Base-by-base conservation (phyloP, 306 rosid genomes). In the Ammopiptanthus mongolicus region DNA sequence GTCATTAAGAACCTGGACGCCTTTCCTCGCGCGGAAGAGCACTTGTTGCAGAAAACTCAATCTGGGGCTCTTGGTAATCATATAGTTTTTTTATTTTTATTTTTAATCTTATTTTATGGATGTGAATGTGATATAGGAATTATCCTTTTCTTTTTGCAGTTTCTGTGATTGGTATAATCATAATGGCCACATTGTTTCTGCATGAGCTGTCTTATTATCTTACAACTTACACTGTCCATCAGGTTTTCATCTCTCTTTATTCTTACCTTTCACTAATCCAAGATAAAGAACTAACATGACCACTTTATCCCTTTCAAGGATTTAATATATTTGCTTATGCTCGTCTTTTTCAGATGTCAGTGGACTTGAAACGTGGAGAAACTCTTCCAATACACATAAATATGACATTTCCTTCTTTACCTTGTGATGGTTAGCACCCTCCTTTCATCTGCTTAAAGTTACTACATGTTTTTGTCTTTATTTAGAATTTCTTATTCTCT, bases 11-110 rank as follows among this genome's bases (percentile, higher is more conserved):
- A 83, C 78, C 79, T 95, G 33, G 99, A 95, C 76, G 99, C 99
- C 8, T 95, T 95, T 81, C 99, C 99, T 34, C 97, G 99, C 62
- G 89, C 99, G 13, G 99, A 95, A 69, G 99, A 95, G 41, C 99
- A 95, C 62, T 89, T 95, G 88, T 59, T 92, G 89, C 88, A 81
- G 78, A 95, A 92, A 76, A 95, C 99, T 21, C 97, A 90, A 84
- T 88, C 99, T 28, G 99, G 99, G 69, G 99, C 99, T 63, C 83
- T 95, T 0, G 99, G 99, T 95, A 82, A 84, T 21, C 21, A n/a
- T n/a, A 13, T 52, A 6, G 31, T 53, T 0, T 50, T 56, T 3
- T 78, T 51, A 28, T 22, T 19, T 14, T 29, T 19, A 22, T 29
- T 28, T 46, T 31, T 5, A 31, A 31, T 31, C 36, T 3, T 31